Evolutionary conservation across 2,329 filamentous ascomycete species (phyloP).

Genomic region (Clarireedia homoeocarpa): DNA sequence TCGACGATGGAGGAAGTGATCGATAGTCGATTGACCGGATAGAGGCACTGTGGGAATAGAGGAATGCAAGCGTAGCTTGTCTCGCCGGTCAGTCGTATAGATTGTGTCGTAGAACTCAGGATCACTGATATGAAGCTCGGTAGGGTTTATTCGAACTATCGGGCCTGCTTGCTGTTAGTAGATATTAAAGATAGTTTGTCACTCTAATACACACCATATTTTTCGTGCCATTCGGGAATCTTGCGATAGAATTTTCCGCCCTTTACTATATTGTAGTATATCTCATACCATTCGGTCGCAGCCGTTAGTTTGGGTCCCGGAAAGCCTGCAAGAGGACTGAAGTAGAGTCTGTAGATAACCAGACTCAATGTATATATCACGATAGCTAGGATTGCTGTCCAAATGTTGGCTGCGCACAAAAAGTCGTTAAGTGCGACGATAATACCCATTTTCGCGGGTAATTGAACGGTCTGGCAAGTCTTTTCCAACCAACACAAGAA

Average conservation of each 20-base stretch:
- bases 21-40: conserved; percentile 10
- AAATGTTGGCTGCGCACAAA: neutral
- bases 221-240: conserved; percentile 35
- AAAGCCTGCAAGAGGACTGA: conserved; percentile 29
- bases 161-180: conserved; percentile 13
- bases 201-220: conserved; percentile 26
- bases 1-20: conserved; percentile 18
- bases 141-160: conserved; percentile 31
- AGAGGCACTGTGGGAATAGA: conserved; percentile 1
- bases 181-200: neutral
- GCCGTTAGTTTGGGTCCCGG: conserved; percentile 30
- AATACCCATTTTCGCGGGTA: neutral
- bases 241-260: conserved; percentile 34
- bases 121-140: conserved; percentile 33
- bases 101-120: conserved; percentile 34
- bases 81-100: conserved; percentile 25
- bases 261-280: conserved; percentile 37
- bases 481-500: too few relatives aligned
- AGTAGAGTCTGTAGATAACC: conserved; percentile 26
- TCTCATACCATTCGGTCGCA: conserved; percentile 25
- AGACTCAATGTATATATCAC: neutral
- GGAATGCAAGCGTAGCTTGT: conserved; percentile 10
- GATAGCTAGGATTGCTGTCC: neutral
- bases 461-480: too few relatives aligned
- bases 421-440: neutral